These are phyloP conservation scores for Amaranthus tricolor DNA, from an alignment of 179 eudicot genomes.

Conservation along the genomic window DNA sequence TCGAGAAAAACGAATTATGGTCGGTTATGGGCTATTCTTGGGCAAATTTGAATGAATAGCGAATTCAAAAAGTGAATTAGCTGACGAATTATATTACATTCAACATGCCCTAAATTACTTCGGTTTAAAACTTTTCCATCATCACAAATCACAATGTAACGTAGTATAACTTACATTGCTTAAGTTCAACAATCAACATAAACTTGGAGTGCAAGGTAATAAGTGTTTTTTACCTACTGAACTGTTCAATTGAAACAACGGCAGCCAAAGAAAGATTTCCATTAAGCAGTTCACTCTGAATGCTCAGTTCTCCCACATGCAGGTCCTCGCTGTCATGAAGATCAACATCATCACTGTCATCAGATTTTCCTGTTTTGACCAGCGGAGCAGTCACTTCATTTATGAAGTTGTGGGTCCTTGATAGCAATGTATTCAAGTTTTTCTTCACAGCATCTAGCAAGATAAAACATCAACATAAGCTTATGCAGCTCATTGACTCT, in stretches of 20 bases:
- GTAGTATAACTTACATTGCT: too few relatives aligned
- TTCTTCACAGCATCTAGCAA: slow-evolving; percentile 70
- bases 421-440: slow-evolving; percentile 62
- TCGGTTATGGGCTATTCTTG: too few relatives aligned
- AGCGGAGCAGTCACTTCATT: slow-evolving; percentile 72
- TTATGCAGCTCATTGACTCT: background rate
- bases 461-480: slow-evolving; percentile 14
- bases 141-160: background rate
- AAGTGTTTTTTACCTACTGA: slow-evolving; percentile 63
- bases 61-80: too few relatives aligned
- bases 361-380: slow-evolving; percentile 60
- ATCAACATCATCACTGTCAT: slow-evolving; percentile 34
- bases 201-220: slow-evolving; percentile 9
- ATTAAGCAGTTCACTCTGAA: slow-evolving; percentile 53
- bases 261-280: slow-evolving; percentile 75
- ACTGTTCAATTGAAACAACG: slow-evolving; percentile 77
- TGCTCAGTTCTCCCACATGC: slow-evolving; percentile 60
- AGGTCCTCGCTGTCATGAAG: slow-evolving; percentile 54
- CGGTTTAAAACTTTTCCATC: background rate
- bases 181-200: background rate
- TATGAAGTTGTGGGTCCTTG: slow-evolving; percentile 66
- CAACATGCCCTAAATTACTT: background rate
- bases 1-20: too few relatives aligned
- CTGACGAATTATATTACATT: background rate
- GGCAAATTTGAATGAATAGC: too few relatives aligned